Base-by-base conservation (phyloP, 495 filamentous ascomycete genomes). In the Geopyxis carbonaria region DNA sequence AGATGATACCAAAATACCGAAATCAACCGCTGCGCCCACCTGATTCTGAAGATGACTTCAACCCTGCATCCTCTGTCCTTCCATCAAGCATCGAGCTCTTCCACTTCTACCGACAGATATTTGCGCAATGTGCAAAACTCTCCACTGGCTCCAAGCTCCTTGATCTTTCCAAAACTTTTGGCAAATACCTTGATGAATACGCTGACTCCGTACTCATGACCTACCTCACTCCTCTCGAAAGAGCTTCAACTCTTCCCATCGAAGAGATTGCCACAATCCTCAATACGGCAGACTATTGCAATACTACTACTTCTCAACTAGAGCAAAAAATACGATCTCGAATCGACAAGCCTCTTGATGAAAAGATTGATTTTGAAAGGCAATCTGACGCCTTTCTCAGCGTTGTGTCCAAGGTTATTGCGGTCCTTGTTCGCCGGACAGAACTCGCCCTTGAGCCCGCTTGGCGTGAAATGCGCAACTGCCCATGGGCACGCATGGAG, bases 241-340 rank as follows among this genome's bases (percentile, higher is more conserved):
- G 57, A 64, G 21, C 31, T 10, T 21, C 41, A 10, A 35, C 65
- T 1, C 72, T 82, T 0, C 66, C 74, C 3, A 56, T 84, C 2
- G 75, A 93, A 46, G 83, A 92, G 42, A 64, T 79, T 15, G 69
- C 93, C 7, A 64, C 87, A 0, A 81, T 95, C 4, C 65, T 97
- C 31, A 97, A 95, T 56, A 95, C 89, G 1, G 91, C 89, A 0
- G 89, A 97, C 51, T 97, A 95, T 59, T 95, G 91, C 68, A 86
- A 94, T 54, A 75, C 71, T 16, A 95, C 87, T 11, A 87, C 83
- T 46, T 79, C 72, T 40, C 87, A 93, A 47, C 62, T 97, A 1
- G 86, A 93, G 56, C 85, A 93, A 46, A 93, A 86, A 59, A 86
- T 97, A 61, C 92, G 83, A 59, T 73, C 75, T 44, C 70, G 80